phyloP scores from a whole-genome alignment of 164 flowering plant genomes.

The Umbilicus rupestris region DNA sequence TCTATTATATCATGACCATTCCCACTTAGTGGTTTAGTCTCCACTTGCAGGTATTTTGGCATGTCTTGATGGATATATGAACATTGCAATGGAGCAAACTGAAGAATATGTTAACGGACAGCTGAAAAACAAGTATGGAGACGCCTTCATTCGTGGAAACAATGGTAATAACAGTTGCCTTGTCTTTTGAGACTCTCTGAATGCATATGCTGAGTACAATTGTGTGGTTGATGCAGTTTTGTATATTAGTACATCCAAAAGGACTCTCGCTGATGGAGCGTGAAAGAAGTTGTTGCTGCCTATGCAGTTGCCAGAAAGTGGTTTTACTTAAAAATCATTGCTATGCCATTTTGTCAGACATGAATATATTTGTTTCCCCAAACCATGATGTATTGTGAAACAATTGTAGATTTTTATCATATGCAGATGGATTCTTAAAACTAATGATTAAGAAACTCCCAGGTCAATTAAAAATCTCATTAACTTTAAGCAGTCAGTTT shows the following conservation, averaged over 20 bases:
- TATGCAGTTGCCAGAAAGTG: not conserved
- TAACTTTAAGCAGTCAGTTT: too few relatives aligned
- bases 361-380: not conserved
- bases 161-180: slow-evolving; percentile 44
- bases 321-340: not conserved
- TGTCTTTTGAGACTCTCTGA: not conserved
- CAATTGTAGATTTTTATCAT: not conserved
- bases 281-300: slow-evolving; percentile 16
- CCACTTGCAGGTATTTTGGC: slow-evolving; percentile 73
- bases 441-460: too few relatives aligned
- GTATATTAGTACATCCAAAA: slow-evolving; percentile 86
- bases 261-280: slow-evolving; percentile 75
- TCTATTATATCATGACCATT: too few relatives aligned
- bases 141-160: slow-evolving; percentile 97
- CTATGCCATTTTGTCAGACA: not conserved
- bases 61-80: slow-evolving; percentile 97
- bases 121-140: slow-evolving; percentile 93
- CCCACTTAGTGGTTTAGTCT: too few relatives aligned
- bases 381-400: not conserved
- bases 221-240: slow-evolving; percentile 47
- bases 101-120: slow-evolving; percentile 98
- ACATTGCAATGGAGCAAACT: slow-evolving; percentile 98
- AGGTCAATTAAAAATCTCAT: too few relatives aligned
- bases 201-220: not conserved
- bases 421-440: too few relatives aligned